phyloP scores from a whole-genome alignment of 2,329 filamentous ascomycete genomes.

The Metarhizium humberi region DNA sequence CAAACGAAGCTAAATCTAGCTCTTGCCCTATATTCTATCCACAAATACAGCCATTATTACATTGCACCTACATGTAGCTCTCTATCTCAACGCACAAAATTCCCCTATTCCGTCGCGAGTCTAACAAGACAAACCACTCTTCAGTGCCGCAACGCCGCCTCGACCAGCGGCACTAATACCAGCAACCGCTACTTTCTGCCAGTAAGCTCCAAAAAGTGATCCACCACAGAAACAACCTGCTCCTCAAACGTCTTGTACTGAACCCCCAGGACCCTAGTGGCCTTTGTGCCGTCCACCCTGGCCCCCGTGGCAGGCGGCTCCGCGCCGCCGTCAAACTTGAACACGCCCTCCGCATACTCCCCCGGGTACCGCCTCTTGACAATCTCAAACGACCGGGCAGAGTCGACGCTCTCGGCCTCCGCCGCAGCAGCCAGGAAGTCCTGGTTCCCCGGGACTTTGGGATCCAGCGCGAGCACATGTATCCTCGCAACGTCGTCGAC shows the following conservation, averaged over 20 bases:
- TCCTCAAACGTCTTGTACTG: slow-evolving; percentile 16
- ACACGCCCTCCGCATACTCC: slow-evolving; percentile 9
- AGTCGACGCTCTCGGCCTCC: slow-evolving; percentile 14
- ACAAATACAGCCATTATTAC: no score
- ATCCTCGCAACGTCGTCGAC: slow-evolving; percentile 28
- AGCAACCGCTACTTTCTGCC: background rate
- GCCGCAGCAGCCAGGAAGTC: slow-evolving; percentile 15
- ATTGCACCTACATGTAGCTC: no score
- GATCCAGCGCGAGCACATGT: slow-evolving; percentile 26
- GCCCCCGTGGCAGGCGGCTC: slow-evolving; percentile 1
- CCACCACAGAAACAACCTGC: slow-evolving; percentile 17
- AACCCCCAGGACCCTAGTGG: slow-evolving; percentile 17
- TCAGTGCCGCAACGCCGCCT: no score
- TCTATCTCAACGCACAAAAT: no score
- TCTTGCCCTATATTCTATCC: no score
- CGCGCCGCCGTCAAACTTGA: slow-evolving; percentile 6
- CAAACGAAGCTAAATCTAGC: no score
- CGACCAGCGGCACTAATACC: no score
- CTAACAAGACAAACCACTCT: no score
- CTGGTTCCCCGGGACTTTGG: slow-evolving; percentile 18
- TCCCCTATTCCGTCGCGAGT: no score
- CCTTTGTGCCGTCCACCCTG: slow-evolving; percentile 9
- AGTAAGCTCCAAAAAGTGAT: slow-evolving; percentile 17
- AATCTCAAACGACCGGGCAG: slow-evolving; percentile 29
- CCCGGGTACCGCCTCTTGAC: slow-evolving; percentile 18